These are phyloP conservation scores for Populus tremula DNA, from an alignment of 345 rosid genomes.

Conservation along the genomic window DNA sequence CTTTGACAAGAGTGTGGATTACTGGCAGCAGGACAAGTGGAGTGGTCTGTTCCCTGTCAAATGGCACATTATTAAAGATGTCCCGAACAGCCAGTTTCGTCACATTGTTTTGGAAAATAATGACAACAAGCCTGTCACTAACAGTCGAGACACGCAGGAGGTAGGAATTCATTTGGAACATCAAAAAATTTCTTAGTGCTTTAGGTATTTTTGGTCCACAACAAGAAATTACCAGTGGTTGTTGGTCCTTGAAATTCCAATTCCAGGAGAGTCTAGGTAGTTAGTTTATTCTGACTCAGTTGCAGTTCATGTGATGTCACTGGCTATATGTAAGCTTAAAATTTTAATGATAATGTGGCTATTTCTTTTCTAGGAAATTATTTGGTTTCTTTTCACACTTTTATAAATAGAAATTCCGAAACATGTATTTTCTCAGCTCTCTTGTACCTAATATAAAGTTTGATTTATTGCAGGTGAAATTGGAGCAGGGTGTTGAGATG, in stretches of 20 bases:
- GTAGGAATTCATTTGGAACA: slow-evolving; percentile 30
- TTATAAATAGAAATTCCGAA: too few species aligned
- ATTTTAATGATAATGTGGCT: not conserved
- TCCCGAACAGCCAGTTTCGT: slow-evolving; percentile 79
- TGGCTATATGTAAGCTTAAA: too few species aligned
- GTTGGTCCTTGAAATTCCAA: not conserved
- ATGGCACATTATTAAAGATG: slow-evolving; percentile 91
- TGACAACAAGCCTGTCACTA: slow-evolving; percentile 90
- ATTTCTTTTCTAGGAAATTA: not conserved
- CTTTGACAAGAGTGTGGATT: slow-evolving; percentile 77
- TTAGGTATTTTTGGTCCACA: not conserved
- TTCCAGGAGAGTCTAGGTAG: too few species aligned
- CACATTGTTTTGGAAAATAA: slow-evolving; percentile 77
- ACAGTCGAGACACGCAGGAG: slow-evolving; percentile 91
- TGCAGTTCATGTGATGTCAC: too few species aligned
- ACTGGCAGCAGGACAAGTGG: slow-evolving; percentile 98
- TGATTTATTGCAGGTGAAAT: slow-evolving; percentile 55
- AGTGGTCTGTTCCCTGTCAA: slow-evolving; percentile 79
- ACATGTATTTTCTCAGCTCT: not conserved
- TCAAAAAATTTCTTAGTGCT: not conserved
- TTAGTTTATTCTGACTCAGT: too few species aligned
- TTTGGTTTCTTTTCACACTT: too few species aligned
- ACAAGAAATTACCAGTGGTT: not conserved
- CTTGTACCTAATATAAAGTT: slow-evolving; percentile 2
- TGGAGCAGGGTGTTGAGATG: slow-evolving; percentile 77